Base-by-base conservation (phyloP, 371 early-diverging fungal species). In the Syncephalastrum racemosum region DNA sequence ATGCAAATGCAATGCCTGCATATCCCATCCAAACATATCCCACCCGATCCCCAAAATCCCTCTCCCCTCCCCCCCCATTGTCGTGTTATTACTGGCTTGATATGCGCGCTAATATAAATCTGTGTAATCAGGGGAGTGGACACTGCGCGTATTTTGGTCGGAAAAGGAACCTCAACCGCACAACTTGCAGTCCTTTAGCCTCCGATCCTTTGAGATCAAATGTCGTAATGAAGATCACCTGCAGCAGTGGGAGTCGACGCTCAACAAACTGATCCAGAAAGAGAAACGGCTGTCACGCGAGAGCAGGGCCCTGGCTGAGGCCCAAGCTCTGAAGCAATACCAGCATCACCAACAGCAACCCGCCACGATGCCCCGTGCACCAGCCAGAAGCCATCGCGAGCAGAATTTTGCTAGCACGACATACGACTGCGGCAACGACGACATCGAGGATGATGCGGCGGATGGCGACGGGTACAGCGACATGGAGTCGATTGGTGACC, bases 181-280 rank as follows among this genome's bases (percentile, higher is more conserved):
- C 31, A 52, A 46, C 20, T n/a, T 50, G 20, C 65, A 65, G 40
- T 55, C 54, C 46, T 81, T 85, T 13, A 87, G 85, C 12, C 79
- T 86, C 64, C 92, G 95, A 56, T 84, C 89, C 41, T 93, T 97
- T 67, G 85, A 87, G 41, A 68, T 97, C 20, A 89, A 86, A 58
- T 94, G 94, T 68, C 79, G 92, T n/a, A 90, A 93, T 57, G 89
- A 87, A 43, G 98, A 98, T 59, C 95, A 95, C 59, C 82, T 93
- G 27, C 80, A 82, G 46, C 83, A 87, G 63, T 98, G 99, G 98
- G 84, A 87, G 69, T 68, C 67, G 44, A 81, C 85, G 24, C 67
- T 90, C 54, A 85, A 86, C 46, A 73, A 67, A 56, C 77, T 78
- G 53, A 75, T 86, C 27, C 69, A 44, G 49, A 47, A 46, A 19